Evolutionary conservation across 2,329 filamentous ascomycete species (phyloP).

Genomic region (Xylaria sp.): DNA sequence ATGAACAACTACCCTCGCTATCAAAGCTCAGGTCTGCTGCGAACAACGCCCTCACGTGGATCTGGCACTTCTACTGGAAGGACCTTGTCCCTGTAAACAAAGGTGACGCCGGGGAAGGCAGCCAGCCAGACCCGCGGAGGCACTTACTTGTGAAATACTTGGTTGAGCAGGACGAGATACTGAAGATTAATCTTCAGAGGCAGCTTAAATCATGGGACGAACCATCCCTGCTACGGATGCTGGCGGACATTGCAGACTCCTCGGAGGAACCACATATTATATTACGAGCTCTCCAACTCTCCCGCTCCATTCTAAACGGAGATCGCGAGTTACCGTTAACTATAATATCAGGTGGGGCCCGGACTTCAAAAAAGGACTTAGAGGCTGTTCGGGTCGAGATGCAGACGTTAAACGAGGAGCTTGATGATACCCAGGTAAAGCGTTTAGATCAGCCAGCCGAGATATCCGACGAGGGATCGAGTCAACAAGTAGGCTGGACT

Average conservation of each 20-base stretch:
- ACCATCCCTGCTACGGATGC: constrained; percentile 43
- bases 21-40: constrained; percentile 73
- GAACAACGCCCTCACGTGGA: constrained; percentile 76
- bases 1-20: constrained; percentile 83
- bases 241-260: constrained; percentile 48
- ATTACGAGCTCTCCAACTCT: constrained; percentile 52
- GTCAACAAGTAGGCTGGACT: constrained; percentile 50
- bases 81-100: constrained; percentile 44
- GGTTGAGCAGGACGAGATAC: constrained; percentile 32
- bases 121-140: constrained; percentile 36
- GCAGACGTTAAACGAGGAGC: constrained; percentile 31
- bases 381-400: constrained; percentile 37
- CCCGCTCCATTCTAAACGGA: constrained; percentile 47
- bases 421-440: constrained; percentile 25
- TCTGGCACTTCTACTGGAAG: constrained; percentile 89
- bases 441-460: constrained; percentile 16
- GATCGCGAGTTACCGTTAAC: constrained; percentile 19
- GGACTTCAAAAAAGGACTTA: constrained; percentile 23
- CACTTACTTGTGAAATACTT: constrained; percentile 49
- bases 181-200: constrained; percentile 33
- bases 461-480: constrained; percentile 24
- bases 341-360: not conserved
- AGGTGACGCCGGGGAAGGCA: constrained; percentile 4
- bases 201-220: constrained; percentile 46
- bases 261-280: constrained; percentile 52